phyloP scores from a whole-genome alignment of 148 eudicot genomes.

The Talinum fruticosum region DNA sequence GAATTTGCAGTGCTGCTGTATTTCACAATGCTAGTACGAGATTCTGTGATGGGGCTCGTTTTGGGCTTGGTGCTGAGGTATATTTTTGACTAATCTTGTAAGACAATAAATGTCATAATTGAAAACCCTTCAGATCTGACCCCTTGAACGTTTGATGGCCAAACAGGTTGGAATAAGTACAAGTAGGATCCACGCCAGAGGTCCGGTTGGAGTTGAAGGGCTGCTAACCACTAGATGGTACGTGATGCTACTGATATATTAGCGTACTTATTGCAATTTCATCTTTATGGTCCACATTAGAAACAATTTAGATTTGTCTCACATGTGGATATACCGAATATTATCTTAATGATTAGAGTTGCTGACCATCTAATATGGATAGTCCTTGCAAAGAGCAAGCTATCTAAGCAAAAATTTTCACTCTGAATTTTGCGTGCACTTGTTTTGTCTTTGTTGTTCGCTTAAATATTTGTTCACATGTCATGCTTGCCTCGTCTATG shows the following conservation, averaged over 20 bases:
- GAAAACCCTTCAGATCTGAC: background rate
- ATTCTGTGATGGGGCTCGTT: constrained; percentile 92
- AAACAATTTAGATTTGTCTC: background rate
- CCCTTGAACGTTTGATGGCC: constrained; percentile 4
- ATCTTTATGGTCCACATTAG: background rate
- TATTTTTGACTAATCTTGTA: background rate
- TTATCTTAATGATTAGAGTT: background rate
- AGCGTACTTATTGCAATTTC: background rate
- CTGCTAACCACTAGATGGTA: constrained; percentile 92
- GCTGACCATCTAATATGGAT: background rate
- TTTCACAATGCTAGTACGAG: constrained; percentile 95
- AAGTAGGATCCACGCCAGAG: constrained; percentile 98
- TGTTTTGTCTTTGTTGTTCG: too few relatives aligned
- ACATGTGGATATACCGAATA: background rate
- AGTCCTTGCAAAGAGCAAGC: background rate
- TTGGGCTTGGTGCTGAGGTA: constrained; percentile 98
- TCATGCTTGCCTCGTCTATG: too few relatives aligned
- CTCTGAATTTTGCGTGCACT: too few relatives aligned
- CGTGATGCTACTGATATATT: constrained; percentile 11
- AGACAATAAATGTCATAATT: background rate
- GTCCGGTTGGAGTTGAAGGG: constrained; percentile 98
- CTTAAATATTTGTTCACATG: too few relatives aligned
- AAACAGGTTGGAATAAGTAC: constrained; percentile 96
- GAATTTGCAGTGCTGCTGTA: constrained; percentile 86
- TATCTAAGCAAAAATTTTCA: background rate